Evolutionary conservation across 2,329 filamentous ascomycete species (phyloP).

Genomic region (Trichoderma sp.): DNA sequence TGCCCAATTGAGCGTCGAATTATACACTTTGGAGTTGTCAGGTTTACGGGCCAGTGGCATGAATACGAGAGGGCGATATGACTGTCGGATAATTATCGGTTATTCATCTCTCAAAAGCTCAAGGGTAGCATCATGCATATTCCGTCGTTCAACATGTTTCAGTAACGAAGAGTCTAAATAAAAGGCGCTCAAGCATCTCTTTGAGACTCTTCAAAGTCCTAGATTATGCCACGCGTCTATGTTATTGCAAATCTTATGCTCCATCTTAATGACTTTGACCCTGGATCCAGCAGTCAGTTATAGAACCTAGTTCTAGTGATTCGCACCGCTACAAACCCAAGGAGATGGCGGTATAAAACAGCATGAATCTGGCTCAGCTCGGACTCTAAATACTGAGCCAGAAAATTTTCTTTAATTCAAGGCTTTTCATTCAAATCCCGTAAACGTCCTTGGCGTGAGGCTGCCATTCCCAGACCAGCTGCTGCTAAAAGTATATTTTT

Average conservation of each 20-base stretch:
- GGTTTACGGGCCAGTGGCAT: background rate
- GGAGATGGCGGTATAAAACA: background rate
- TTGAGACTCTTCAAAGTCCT: background rate
- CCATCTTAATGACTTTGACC: background rate
- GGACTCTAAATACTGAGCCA: background rate
- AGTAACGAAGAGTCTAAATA: background rate
- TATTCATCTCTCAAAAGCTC: background rate
- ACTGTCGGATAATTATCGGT: slow-evolving; percentile 11
- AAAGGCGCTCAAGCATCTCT: background rate
- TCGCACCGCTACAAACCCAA: background rate
- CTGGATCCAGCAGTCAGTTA: background rate
- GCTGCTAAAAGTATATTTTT: slow-evolving; percentile 1
- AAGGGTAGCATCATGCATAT: background rate
- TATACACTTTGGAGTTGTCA: background rate
- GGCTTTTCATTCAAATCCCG: background rate
- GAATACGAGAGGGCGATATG: background rate
- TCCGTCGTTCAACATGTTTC: background rate
- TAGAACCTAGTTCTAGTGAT: no score
- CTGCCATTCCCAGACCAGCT: background rate
- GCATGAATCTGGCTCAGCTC: background rate
- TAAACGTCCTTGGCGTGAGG: background rate
- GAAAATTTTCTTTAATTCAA: background rate
- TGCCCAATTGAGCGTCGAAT: background rate
- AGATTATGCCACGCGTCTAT: background rate
- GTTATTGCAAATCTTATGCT: background rate